These are phyloP conservation scores for Cyclostephanos invisitatus DNA, from an alignment of 108 stramenopile species.

Conservation along the genomic window DNA sequence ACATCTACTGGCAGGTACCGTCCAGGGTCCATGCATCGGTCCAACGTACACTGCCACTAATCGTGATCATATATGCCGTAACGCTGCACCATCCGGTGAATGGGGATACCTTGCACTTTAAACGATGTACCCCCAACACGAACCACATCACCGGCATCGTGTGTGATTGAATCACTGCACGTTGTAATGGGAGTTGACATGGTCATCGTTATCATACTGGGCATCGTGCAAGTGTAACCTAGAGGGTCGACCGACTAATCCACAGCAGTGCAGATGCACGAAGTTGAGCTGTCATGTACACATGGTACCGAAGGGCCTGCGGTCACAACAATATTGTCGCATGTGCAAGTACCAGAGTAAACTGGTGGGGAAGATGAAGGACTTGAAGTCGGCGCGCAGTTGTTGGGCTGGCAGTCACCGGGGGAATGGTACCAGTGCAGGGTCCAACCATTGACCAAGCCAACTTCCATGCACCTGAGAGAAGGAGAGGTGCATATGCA, in stretches of 20 bases:
- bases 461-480: too few species aligned
- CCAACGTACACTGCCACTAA: not conserved
- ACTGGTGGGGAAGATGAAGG: too few species aligned
- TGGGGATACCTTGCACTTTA: not conserved
- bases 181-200: too few species aligned
- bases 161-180: not conserved
- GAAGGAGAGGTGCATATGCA: not conserved
- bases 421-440: not conserved
- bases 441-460: not conserved
- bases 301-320: not conserved
- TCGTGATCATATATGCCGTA: not conserved
- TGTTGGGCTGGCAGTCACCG: too few species aligned
- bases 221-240: not conserved
- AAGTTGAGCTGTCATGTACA: not conserved
- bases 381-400: too few species aligned
- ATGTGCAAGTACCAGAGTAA: too few species aligned
- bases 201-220: not conserved
- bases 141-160: not conserved
- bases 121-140: not conserved
- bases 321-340: too few species aligned
- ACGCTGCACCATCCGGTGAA: not conserved
- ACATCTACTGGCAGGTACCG: not conserved
- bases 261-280: not conserved
- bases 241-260: not conserved
- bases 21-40: conserved; percentile 1